Base-by-base conservation (phyloP, 2,329 filamentous ascomycete species). In the Arthroderma uncinatum region DNA sequence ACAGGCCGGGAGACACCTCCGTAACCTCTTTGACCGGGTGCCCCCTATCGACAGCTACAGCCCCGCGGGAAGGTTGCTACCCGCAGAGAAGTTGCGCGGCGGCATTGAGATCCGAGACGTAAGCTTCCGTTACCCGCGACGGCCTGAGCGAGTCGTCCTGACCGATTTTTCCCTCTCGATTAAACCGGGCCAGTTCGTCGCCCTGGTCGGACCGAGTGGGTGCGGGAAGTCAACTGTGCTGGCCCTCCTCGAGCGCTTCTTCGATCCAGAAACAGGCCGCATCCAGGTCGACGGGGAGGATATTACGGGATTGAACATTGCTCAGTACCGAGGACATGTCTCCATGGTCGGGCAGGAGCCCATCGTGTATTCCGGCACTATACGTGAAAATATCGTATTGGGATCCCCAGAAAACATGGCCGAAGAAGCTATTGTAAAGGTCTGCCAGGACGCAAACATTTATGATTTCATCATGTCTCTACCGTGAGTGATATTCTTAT, bases 201-300 rank as follows among this genome's bases (percentile, higher is more conserved):
- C 92, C 0, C 80, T 97, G 1, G 92, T 97, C 6, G 93, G 92
- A n/a, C 86, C 91, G 0, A 92, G 87, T 47, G 92, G 93, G 1
- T 95, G 91, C 67, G 92, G 93, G 58, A 97, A 98, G 76, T 89
- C 84, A 50, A 97, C 92, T 0, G 93, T 91, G 0, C 94, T 97
- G 67, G 87, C 89, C 2, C 79, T 97, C 2, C 77, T 97, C 28
- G 92, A 97, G 70, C 86, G 92, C 37, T 97, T 97, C 75, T 97
- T 97, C 68, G 89, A 97, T 64, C 88, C 91, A 0, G 78, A 93
- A 0, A 79, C 82, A 0, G 92, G 92, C 9, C 83, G 83, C 8
- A 79, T 98, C 37, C 87, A 82, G 58, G 78, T 97, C n/a, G 92
- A 97, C 66, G 89, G 84, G 57, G 82, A 84, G 62, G 87, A 95